Evolutionary conservation across 1,284 basidiomycete genomes (phyloP), one percentile per base, ranked within the genome.

Genomic region (Trichosporon coremiiforme): DNA sequence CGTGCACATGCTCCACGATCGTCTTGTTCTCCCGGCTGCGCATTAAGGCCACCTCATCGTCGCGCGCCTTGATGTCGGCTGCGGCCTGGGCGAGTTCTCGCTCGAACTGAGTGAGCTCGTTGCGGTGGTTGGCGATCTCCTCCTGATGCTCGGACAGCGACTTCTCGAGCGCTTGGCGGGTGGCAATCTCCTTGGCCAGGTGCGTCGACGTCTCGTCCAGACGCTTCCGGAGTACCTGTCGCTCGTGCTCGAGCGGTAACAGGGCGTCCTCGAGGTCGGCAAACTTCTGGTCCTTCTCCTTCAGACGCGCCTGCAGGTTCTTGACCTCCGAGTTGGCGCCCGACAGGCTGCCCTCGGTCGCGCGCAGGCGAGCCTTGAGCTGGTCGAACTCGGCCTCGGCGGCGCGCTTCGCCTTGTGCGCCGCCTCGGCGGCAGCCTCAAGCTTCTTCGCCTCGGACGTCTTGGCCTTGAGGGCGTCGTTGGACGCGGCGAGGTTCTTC

Each of bases 1-100:
- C 97, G 77, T 99, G 92, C 22, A 99, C 95, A 79, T 99, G 97
- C 83, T 99, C 96, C 64, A 99, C 95, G 70, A 98, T 97, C 13
- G 94, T 98, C 86, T 96, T 98, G 86, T 98, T 70, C 82, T 95
- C 93, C 79, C 90, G 89, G 7, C 91, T 91, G 70, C 93, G 90
- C 15, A 95, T 85, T 70, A 94, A 90, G 71, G 90, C 91, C 72
- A 94, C 88, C 71, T 96, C 93, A 87, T 90, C 91, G 78, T 98
- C 92, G 45, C 91, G 89, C 62, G 87, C 87, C 78, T 93, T 92
- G 67, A 96, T 85, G 72, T 95, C 92, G 6, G 88, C 87, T 9
- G 92, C 85, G 8, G 90, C 89, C 74, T 91, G 90, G 75, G 91
- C 90, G 60, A 95, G 86, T 38, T 94, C 94, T 17, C 89, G 87